Evolutionary conservation across 2,329 filamentous ascomycete species (phyloP).

Genomic region (Alternaria novae-zelandiae): DNA sequence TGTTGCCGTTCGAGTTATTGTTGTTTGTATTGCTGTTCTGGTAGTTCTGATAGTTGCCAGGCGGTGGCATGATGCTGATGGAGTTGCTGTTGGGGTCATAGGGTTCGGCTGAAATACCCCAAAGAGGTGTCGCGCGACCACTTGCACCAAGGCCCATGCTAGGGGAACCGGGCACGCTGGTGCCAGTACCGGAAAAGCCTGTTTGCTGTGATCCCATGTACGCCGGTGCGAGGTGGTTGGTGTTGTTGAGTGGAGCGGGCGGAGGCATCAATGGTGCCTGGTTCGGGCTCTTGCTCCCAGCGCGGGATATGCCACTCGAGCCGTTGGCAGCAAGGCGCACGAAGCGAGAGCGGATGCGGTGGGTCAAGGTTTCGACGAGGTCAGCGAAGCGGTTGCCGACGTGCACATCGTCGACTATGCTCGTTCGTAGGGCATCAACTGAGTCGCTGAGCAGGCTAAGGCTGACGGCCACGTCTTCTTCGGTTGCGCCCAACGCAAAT

Average conservation of each 20-base stretch:
- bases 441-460: conserved; percentile 77
- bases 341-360: conserved; percentile 75
- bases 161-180: conserved; percentile 35
- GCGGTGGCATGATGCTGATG: conserved; percentile 58
- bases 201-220: conserved; percentile 15
- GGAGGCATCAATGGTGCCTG: conserved; percentile 45
- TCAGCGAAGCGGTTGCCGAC: conserved; percentile 84
- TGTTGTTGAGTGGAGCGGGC: conserved; percentile 25
- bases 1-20: conserved; percentile 13
- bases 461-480: conserved; percentile 77
- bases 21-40: conserved; percentile 22
- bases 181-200: conserved; percentile 25
- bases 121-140: conserved; percentile 47
- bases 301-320: conserved; percentile 48
- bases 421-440: conserved; percentile 75
- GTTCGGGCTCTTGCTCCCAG: conserved; percentile 34
- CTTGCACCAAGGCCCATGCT: conserved; percentile 33
- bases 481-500: conserved; percentile 79
- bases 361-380: conserved; percentile 78
- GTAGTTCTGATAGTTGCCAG: conserved; percentile 34
- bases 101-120: conserved; percentile 53
- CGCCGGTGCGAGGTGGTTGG: conserved; percentile 23
- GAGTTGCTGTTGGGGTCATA: conserved; percentile 53
- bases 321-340: conserved; percentile 62
- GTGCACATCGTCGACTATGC: conserved; percentile 84